Evolutionary conservation across 2,329 filamentous ascomycete species (phyloP), one percentile per base, ranked within the genome.

Genomic region (Stemphylium lycopersici): DNA sequence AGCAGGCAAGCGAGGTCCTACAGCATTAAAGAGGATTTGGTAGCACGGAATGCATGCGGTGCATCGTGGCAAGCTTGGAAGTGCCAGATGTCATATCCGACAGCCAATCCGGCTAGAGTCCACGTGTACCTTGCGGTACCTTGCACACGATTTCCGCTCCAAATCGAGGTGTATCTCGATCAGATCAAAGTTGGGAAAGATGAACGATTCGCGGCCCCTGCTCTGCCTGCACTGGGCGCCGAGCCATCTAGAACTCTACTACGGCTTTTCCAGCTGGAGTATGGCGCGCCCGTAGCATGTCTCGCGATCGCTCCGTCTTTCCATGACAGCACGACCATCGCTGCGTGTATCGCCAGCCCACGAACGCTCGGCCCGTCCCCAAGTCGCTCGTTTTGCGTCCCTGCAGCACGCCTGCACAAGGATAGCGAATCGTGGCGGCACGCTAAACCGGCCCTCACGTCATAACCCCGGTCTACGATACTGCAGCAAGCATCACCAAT

Each of bases 271-370:
- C 48, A 11, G 12, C 42, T 53, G 24, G 31, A 65, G 67, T 49
- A 53, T 62, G 59, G 60, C 33, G 45, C 46, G 56, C 59, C 39
- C 48, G 32, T 43, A 22, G 34, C 47, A 42, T 26, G 52, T 46
- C 59, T 67, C 65, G 62, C 69, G 69, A 72, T 72, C 68, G 49
- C 50, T 47, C 47, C 46, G 53, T 39, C 51, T 43, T 60, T 63
- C 63, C 48, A 68, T 69, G 65, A 67, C 59, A 61, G 48, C 63
- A 61, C 60, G 56, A 62, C 56, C 62, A 71, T 70, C 68, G 68
- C 59, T n/a, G 42, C 40, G 54, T 46, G 22, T 32, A 52, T 41
- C 22, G 48, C 40, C 40, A 34, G 33, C 26, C 38, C 46, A 49
- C 55, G 49, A 49, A 55, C 52, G 50, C 51, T 58, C 64, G 62